These are phyloP conservation scores for Wilcoxina mikolae DNA, from an alignment of 495 filamentous ascomycete genomes.

Conservation along the genomic window DNA sequence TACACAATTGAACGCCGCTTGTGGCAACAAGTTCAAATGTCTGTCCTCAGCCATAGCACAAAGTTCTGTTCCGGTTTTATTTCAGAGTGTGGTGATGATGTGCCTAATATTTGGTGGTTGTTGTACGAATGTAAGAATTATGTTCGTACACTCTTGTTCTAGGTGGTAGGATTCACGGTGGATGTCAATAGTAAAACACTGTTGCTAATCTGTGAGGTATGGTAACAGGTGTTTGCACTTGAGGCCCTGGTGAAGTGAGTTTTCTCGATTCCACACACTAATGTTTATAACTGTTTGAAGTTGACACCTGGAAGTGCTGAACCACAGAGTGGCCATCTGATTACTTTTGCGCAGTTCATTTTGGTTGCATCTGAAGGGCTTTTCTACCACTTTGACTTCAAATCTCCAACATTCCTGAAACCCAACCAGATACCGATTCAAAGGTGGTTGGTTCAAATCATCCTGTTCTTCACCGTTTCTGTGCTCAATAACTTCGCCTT, in stretches of 20 bases:
- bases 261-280: background rate
- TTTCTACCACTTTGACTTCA: conserved; percentile 49
- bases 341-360: conserved; percentile 89
- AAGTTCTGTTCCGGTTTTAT: conserved; percentile 49
- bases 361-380: conserved; percentile 68
- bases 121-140: conserved; percentile 70
- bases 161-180: background rate
- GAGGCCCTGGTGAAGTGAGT: conserved; percentile 84
- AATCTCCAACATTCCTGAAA: conserved; percentile 51
- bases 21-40: conserved; percentile 1
- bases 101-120: conserved; percentile 90
- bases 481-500: conserved; percentile 96
- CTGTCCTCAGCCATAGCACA: conserved; percentile 32
- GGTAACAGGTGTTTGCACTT: conserved; percentile 94
- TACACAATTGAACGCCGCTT: background rate
- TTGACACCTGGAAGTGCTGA: conserved; percentile 36
- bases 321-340: conserved; percentile 56
- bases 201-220: conserved; percentile 88
- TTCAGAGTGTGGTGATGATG: conserved; percentile 56
- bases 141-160: background rate
- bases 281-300: background rate
- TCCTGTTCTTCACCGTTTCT: conserved; percentile 81
- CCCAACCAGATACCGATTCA: conserved; percentile 66
- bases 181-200: conserved; percentile 38
- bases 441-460: conserved; percentile 78